These are phyloP conservation scores for Hysterium pulicare DNA, from an alignment of 2,329 filamentous ascomycete genomes.

Conservation along the genomic window DNA sequence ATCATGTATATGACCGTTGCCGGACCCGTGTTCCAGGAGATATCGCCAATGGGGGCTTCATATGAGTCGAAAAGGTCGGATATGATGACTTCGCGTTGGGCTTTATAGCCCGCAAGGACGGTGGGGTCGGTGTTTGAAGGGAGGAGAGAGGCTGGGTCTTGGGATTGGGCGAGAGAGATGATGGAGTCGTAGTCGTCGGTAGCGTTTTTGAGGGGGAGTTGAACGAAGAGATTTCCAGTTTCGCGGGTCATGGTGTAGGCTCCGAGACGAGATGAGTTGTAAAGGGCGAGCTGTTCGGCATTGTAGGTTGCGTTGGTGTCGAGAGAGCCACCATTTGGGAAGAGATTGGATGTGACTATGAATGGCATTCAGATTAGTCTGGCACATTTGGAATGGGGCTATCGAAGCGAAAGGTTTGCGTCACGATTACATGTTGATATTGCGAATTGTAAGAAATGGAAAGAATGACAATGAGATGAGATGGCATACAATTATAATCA, in stretches of 20 bases:
- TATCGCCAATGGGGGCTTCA: slow-evolving; percentile 2
- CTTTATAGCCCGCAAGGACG: slow-evolving; percentile 5
- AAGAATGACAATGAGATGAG: background rate
- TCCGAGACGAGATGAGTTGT: background rate
- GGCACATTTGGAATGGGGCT: no score
- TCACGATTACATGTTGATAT: no score
- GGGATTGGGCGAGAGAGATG: background rate
- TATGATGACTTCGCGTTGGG: slow-evolving; percentile 4
- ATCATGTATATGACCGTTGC: background rate
- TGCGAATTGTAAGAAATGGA: no score
- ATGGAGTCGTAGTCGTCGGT: slow-evolving; percentile 1
- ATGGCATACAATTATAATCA: background rate
- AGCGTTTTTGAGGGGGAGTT: background rate
- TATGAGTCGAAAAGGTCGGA: background rate
- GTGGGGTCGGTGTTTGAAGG: slow-evolving; percentile 3
- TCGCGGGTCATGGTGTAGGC: background rate
- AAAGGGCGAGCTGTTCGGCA: background rate
- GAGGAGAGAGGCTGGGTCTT: slow-evolving; percentile 1
- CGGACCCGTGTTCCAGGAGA: slow-evolving; percentile 1
- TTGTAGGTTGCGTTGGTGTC: background rate
- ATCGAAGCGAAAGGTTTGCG: no score
- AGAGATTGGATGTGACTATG: background rate
- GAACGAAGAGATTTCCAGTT: background rate
- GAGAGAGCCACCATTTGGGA: background rate
- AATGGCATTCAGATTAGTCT: no score